phyloP scores from a whole-genome alignment of 2,329 filamentous ascomycete species.

The Pseudogymnoascus sp. region DNA sequence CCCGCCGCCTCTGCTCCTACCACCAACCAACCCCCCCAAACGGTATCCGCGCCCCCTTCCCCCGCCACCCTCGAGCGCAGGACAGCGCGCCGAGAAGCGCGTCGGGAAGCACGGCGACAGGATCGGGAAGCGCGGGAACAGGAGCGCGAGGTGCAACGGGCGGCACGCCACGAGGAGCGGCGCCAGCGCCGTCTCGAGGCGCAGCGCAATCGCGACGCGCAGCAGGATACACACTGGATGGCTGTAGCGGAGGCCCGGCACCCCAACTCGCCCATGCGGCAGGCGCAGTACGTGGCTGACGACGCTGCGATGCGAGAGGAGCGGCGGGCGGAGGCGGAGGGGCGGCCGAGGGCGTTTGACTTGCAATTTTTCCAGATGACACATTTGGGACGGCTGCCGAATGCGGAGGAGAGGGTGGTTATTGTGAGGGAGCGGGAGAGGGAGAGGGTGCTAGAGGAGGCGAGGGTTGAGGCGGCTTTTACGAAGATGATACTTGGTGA shows the following conservation, averaged over 20 bases:
- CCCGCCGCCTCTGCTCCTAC: too few species aligned
- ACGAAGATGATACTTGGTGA: background rate
- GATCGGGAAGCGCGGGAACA: background rate
- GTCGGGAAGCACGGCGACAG: background rate
- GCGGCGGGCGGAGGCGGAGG: background rate
- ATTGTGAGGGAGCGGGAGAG: background rate
- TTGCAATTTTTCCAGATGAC: too few species aligned
- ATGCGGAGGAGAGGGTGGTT: background rate
- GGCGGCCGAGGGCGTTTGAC: background rate
- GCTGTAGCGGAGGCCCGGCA: background rate
- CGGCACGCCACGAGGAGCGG: background rate
- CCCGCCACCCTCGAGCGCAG: too few species aligned
- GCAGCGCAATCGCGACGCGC: background rate
- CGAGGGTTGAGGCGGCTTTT: background rate
- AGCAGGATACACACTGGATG: background rate
- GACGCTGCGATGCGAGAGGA: background rate
- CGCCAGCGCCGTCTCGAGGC: background rate
- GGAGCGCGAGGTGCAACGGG: background rate
- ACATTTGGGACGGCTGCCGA: background rate
- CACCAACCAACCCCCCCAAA: too few species aligned
- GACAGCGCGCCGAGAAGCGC: too few species aligned
- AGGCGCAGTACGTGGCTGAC: background rate
- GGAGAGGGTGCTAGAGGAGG: background rate
- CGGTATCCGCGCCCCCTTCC: too few species aligned
- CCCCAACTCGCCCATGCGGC: background rate